A percentile compares a stretch with the other conserved stretches of the same genome.
Evolutionary conservation across 2,329 filamentous ascomycete species (phyloP).

Genomic region (Aspergillus sp.): DNA sequence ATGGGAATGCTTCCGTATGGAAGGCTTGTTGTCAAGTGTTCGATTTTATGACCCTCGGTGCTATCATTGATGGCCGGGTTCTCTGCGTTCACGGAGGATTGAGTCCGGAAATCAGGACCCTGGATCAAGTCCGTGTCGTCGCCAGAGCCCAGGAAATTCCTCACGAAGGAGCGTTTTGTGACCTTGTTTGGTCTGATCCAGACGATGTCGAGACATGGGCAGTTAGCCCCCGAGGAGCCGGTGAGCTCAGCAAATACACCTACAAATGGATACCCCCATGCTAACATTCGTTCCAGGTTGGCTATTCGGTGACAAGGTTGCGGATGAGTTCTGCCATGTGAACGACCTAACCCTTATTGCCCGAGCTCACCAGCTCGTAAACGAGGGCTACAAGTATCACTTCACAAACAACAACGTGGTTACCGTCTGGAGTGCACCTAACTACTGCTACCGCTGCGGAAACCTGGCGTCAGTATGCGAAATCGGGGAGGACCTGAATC

Average conservation of each 20-base stretch:
- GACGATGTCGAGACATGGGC: constrained; percentile 71
- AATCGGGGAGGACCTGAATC: constrained; percentile 77
- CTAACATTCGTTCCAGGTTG: constrained; percentile 41
- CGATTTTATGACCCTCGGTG: constrained; percentile 72
- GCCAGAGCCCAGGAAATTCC: constrained; percentile 74
- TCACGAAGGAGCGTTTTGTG: constrained; percentile 74
- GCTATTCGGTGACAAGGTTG: constrained; percentile 70
- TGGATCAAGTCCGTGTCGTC: constrained; percentile 73
- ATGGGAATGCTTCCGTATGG: constrained; percentile 76
- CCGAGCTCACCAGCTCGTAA: constrained; percentile 72
- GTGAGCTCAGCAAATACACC: constrained; percentile 38
- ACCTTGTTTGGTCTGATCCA: constrained; percentile 74
- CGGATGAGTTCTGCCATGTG: constrained; percentile 74
- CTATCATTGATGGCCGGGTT: constrained; percentile 72
- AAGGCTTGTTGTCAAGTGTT: constrained; percentile 78
- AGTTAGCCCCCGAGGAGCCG: constrained; percentile 66
- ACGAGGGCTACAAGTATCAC: constrained; percentile 85
- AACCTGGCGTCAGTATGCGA: constrained; percentile 91
- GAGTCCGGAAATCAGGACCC: constrained; percentile 70
- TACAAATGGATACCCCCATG: background rate
- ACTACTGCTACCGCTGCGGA: constrained; percentile 97
- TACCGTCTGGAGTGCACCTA: constrained; percentile 74
- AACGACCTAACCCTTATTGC: constrained; percentile 71
- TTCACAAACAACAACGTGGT: constrained; percentile 94
- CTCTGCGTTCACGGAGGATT: constrained; percentile 72